Conservation (phyloP, 2,329 filamentous ascomycete species). For the Orbilia quercus region DNA sequence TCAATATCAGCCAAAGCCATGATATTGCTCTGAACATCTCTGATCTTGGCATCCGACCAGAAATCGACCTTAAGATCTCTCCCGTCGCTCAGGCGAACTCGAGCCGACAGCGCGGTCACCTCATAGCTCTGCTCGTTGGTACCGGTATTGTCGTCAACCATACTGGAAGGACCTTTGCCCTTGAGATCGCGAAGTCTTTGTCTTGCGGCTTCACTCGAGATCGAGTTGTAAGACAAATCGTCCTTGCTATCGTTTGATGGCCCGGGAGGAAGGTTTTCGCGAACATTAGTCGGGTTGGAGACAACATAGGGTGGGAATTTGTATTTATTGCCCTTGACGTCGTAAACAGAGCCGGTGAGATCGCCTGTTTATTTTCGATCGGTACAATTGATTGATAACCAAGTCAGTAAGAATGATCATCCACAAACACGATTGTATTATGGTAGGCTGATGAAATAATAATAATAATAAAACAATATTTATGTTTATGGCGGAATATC, state of each 20-base stretch:
- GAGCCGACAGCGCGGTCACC: neutral
- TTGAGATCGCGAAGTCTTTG: constrained; percentile 12
- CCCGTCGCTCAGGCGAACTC: constrained; percentile 12
- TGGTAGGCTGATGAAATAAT: no score
- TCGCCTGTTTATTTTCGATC: constrained; percentile 22
- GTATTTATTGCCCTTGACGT: constrained; percentile 40
- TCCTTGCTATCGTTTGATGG: constrained; percentile 9
- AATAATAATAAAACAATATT: no score
- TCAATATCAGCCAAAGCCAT: constrained; percentile 5
- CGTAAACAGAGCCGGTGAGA: constrained; percentile 23
- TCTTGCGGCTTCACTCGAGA: neutral
- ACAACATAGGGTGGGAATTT: constrained; percentile 27
- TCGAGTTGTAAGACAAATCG: constrained; percentile 16
- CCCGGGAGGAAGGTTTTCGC: constrained; percentile 10
- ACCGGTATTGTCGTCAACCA: neutral
- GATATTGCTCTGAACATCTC: constrained; percentile 3
- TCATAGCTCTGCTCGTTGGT: neutral
- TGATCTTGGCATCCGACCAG: constrained; percentile 36
- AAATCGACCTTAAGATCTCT: constrained; percentile 9
- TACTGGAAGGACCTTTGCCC: constrained; percentile 4
- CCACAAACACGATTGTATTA: no score
- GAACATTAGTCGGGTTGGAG: constrained; percentile 36
- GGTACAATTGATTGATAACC: constrained; percentile 8
- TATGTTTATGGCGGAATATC: neutral
- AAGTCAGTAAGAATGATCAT: constrained; percentile 5